phyloP scores from a whole-genome alignment of 2,329 filamentous ascomycete genomes.

The Helicocarpus griseus region DNA sequence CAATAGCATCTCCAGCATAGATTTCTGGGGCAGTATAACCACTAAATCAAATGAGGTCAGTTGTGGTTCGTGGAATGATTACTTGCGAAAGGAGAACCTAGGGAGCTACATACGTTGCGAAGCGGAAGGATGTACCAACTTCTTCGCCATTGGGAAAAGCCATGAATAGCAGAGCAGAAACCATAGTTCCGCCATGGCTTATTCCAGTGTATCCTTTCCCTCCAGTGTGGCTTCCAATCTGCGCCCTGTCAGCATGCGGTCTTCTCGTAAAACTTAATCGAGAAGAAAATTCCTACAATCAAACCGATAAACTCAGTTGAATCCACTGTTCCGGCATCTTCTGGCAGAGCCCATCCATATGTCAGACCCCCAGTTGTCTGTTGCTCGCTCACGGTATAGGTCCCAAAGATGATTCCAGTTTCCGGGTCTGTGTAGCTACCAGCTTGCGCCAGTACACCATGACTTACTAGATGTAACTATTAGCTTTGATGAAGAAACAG shows the following conservation, averaged over 20 bases:
- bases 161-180: slow-evolving; percentile 47
- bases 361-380: background rate
- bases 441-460: background rate
- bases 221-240: background rate
- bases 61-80: too few relatives aligned
- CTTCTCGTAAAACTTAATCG: background rate
- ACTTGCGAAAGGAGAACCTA: too few relatives aligned
- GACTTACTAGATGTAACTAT: background rate
- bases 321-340: slow-evolving; percentile 5
- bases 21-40: slow-evolving; percentile 50
- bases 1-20: slow-evolving; percentile 52
- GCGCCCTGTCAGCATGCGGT: background rate
- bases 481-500: background rate
- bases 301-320: slow-evolving; percentile 4
- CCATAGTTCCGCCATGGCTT: slow-evolving; percentile 49
- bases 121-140: slow-evolving; percentile 50
- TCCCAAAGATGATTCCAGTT: background rate
- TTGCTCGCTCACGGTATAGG: background rate
- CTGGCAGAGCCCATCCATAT: slow-evolving; percentile 2
- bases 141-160: slow-evolving; percentile 47
- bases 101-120: slow-evolving; percentile 35
- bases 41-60: too few relatives aligned
- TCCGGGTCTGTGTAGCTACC: background rate
- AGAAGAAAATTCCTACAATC: slow-evolving; percentile 1
- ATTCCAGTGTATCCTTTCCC: slow-evolving; percentile 49